Base-by-base conservation (phyloP, 2,329 filamentous ascomycete genomes). In the Pseudodiploospora longispora region DNA sequence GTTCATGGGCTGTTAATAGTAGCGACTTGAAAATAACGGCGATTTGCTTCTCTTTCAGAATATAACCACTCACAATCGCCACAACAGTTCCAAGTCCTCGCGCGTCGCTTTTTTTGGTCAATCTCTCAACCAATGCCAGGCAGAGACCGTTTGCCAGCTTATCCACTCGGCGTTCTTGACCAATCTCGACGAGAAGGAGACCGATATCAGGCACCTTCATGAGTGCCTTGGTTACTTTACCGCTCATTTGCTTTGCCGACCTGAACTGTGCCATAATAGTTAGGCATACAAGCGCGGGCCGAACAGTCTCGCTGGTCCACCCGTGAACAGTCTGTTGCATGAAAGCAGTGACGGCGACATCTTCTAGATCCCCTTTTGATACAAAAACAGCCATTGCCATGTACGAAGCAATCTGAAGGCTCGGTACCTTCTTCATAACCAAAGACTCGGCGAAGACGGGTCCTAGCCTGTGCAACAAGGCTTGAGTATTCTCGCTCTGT, bases 301-400 rank as follows among this genome's bases (percentile, higher is more conserved):
- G 74, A 2, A 83, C 64, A 1, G 86, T 94, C 48, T 89, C 83
- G 36, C 72, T 66, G 2, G 80, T 84, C 82, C 88, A 94, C 6
- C 85, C 87, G 29, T 75, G 68, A 6, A 85, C 83, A 31, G 95
- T 78, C 50, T 90, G 87, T 56, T 95, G 87, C 88, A 97, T 95
- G 57, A 98, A 75, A 1, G 83, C 82, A 43, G 86, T 82, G n/a
- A 97, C 71, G 2, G 90, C 78, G 45, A 78, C 77, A 55, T 97
- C 89, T 38, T 85, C 80, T 10, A 97, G 73, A 39, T 78, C 75
- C 1, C 85, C 82, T 64, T 95, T 95, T 40, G 87, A 82, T 6
- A 87, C 89, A 49, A 97, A 76, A 40, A 97, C 81, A 6, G 88
- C 80, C 44, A 90, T 76, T 19, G 95, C 81, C 85, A 96, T 95